A percentile compares a stretch with the other conserved stretches of the same genome.
phyloP scores from a whole-genome alignment of 2,329 filamentous ascomycete species.

The Aspergillus tanneri region DNA sequence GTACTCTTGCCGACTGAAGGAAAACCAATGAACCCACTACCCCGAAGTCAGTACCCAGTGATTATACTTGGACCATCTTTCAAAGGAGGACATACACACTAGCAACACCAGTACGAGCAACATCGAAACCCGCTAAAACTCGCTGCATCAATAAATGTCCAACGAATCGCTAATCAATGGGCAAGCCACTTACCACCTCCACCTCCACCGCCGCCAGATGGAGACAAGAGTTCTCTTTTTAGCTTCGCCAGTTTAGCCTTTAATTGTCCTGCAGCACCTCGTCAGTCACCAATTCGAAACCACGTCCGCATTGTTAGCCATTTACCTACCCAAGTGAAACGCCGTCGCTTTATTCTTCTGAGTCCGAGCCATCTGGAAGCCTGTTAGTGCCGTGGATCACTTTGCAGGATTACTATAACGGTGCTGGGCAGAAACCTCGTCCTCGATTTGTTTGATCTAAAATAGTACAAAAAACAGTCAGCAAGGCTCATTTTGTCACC shows the following conservation, averaged over 20 bases:
- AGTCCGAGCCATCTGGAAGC: conserved; percentile 79
- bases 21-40: conserved; percentile 86
- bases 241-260: conserved; percentile 98
- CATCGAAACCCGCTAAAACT: conserved; percentile 77
- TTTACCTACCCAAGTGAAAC: conserved; percentile 71
- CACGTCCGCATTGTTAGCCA: not conserved
- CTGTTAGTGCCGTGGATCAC: conserved; percentile 11
- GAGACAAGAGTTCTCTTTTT: conserved; percentile 91
- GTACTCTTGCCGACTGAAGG: conserved; percentile 98
- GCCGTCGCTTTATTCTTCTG: conserved; percentile 97
- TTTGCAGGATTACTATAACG: conserved; percentile 3
- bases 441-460: conserved; percentile 94
- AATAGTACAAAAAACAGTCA: conserved; percentile 29
- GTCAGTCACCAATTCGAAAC: conserved; percentile 22
- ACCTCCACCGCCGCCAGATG: conserved; percentile 73
- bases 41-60: conserved; percentile 15
- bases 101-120: conserved; percentile 94
- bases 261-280: conserved; percentile 62
- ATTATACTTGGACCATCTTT: not conserved
- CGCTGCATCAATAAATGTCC: conserved; percentile 20
- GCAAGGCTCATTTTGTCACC: conserved; percentile 20
- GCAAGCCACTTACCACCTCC: conserved; percentile 62
- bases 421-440: conserved; percentile 65
- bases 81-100: conserved; percentile 61
- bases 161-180: no score